Evolutionary conservation across 1,284 basidiomycete genomes (phyloP), one percentile per base, ranked within the genome.

Genomic region (Sporisorium scitamineum): DNA sequence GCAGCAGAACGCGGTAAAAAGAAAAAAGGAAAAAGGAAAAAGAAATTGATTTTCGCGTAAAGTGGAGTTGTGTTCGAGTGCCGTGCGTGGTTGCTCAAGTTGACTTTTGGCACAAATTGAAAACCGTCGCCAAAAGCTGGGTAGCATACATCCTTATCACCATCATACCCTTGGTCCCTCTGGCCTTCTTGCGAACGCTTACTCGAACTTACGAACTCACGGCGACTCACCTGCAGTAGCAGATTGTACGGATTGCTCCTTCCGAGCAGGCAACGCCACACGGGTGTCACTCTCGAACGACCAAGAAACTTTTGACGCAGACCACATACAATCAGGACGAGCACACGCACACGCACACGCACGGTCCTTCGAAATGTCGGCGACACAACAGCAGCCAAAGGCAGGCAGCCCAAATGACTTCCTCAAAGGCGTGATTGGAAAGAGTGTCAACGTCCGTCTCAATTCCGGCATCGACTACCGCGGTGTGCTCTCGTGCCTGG

Each of bases 401-500:
- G 37, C 70, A 42, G 80, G 82, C 41, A 79, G 75, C 37, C 82
- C 82, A 0, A 83, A 81, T 47, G 81, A 84, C 64, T 84, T 84
- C 22, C 76, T 84, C 58, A 84, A 84, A 50, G 68, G 79, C 55
- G 95, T 98, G 29, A 96, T 98, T 27, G 96, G 96, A 31, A 97
- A 97, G 86, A 90, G 90, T 58, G 96, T 98, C 63, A 92, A 95
- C 72, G 97, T 98, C 45, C 89, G 95, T 62, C 89, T 99, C 63
- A 94, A 93, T n/a, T 94, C 93, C 44, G 97, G 97, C 1, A 92
- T 99, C 14, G 95, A 98, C 86, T 99, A 99, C 87, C 90, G 91
- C 77, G 96, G 96, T 41, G 89, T 95, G 1, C 88, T 99, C n/a
- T 95, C 94, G 8, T 98, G 97, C 85, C 89, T 99, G 24, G 97